Evolutionary conservation across 2,329 filamentous ascomycete genomes (phyloP).

Genomic region (Fusarium sp.): DNA sequence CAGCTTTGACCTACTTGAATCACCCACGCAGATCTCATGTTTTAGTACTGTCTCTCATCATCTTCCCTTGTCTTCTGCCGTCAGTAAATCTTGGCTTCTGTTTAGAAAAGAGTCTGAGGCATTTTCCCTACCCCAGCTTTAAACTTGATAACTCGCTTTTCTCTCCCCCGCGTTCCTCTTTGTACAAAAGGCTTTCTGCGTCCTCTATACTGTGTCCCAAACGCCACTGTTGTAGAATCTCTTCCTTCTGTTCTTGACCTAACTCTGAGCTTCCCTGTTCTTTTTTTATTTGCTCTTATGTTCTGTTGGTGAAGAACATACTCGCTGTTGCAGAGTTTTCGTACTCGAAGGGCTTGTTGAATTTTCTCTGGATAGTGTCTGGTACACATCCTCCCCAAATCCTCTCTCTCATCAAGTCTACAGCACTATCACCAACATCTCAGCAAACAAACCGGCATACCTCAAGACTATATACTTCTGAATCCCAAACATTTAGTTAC

Average conservation of each 20-base stretch:
- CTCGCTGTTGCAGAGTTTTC: not conserved
- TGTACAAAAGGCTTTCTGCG: slow-evolving; percentile 27
- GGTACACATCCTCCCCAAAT: not conserved
- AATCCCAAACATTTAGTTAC: not conserved
- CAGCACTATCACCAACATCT: not conserved
- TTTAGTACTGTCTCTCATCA: slow-evolving; percentile 33
- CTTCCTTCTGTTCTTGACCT: not conserved
- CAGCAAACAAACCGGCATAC: not conserved
- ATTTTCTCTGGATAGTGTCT: not conserved
- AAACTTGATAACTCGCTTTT: not conserved
- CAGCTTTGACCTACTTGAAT: slow-evolving; percentile 18
- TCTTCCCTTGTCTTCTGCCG: slow-evolving; percentile 12
- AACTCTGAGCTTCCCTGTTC: not conserved
- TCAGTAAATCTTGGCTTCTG: slow-evolving; percentile 16
- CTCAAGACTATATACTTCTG: slow-evolving; percentile 3
- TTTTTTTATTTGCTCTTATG: not conserved
- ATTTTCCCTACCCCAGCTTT: slow-evolving; percentile 4
- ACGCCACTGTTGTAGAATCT: slow-evolving; percentile 3
- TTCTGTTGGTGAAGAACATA: not conserved
- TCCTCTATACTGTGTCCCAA: not conserved
- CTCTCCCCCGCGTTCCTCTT: not conserved
- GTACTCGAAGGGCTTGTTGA: not conserved
- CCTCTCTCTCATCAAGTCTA: not conserved
- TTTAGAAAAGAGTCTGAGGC: slow-evolving; percentile 13
- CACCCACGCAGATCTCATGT: slow-evolving; percentile 24